Percentiles rank a stretch among this genome's conserved stretches.
phyloP scores from a whole-genome alignment of 306 rosid species.

The Sindora glabra region DNA sequence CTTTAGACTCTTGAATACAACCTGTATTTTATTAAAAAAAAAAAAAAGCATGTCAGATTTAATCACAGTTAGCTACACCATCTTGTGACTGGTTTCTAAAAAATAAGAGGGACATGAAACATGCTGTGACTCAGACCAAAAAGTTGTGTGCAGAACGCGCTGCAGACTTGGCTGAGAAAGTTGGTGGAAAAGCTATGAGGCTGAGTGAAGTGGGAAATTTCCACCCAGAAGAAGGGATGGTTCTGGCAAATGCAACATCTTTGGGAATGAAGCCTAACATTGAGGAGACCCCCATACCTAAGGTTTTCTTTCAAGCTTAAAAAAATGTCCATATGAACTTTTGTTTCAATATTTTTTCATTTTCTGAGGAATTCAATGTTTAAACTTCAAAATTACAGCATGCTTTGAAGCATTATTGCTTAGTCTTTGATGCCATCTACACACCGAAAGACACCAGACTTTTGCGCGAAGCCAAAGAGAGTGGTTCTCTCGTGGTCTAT shows the following conservation, averaged over 20 bases:
- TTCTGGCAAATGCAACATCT: constrained; percentile 44
- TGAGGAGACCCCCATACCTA: constrained; percentile 32
- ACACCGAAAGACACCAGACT: constrained; percentile 44
- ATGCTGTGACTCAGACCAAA: neutral
- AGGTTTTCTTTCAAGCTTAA: no score
- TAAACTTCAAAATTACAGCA: constrained; percentile 18
- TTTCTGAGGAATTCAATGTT: neutral
- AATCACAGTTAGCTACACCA: neutral
- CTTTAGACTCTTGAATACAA: neutral
- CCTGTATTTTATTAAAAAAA: no score
- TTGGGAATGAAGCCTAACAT: constrained; percentile 42
- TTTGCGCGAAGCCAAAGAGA: constrained; percentile 31
- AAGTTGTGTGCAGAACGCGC: constrained; percentile 28
- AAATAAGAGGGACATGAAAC: neutral
- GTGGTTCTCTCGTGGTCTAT: constrained; percentile 31
- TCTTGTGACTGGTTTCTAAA: neutral
- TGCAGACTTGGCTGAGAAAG: constrained; percentile 30
- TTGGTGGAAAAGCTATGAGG: constrained; percentile 35
- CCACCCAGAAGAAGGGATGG: constrained; percentile 34
- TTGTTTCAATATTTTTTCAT: no score
- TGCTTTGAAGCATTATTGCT: constrained; percentile 30
- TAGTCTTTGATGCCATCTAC: constrained; percentile 50
- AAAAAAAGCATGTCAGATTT: neutral
- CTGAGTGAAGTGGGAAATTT: constrained; percentile 29
- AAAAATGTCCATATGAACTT: no score